Conservation (phyloP, 139 green algal species). For the Chlamydomonas applanata region DNA sequence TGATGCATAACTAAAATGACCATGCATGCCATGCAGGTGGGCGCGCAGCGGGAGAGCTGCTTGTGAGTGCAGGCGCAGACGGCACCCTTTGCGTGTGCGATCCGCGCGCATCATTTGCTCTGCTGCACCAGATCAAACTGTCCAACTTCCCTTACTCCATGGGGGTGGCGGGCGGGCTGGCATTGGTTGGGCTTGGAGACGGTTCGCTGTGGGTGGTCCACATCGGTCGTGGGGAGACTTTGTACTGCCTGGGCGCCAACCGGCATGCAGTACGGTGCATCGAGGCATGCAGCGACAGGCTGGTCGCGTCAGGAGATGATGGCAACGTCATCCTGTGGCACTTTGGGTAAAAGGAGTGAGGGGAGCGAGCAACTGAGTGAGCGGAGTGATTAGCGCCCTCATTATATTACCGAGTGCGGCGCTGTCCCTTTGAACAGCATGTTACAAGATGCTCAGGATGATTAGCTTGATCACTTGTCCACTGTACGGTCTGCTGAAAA, state of each 20-base stretch:
- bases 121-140: constrained; percentile 28
- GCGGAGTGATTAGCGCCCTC: too few species aligned
- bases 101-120: constrained; percentile 20
- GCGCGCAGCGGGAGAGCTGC: constrained; percentile 9
- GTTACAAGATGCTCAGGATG: too few species aligned
- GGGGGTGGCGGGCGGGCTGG: constrained; percentile 35
- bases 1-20: too few species aligned
- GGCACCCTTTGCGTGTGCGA: constrained; percentile 46
- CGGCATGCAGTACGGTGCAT: constrained; percentile 51
- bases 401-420: too few species aligned
- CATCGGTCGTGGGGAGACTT: constrained; percentile 14
- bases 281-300: constrained; percentile 27
- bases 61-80: constrained; percentile 65
- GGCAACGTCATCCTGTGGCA: constrained; percentile 51
- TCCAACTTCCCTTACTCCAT: constrained; percentile 77
- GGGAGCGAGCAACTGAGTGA: neutral
- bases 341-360: constrained; percentile 12
- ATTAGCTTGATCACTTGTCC: too few species aligned
- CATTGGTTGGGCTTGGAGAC: constrained; percentile 17
- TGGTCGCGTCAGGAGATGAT: constrained; percentile 53
- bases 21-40: constrained; percentile 15
- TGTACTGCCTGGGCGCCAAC: constrained; percentile 57
- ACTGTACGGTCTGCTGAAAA: too few species aligned
- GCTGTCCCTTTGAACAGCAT: too few species aligned
- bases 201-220: constrained; percentile 19